A percentile compares a stretch with the other conserved stretches of the same genome.
Evolutionary conservation across 108 stramenopile genomes (phyloP).

Genomic region (Mediolabrus comicus): DNA sequence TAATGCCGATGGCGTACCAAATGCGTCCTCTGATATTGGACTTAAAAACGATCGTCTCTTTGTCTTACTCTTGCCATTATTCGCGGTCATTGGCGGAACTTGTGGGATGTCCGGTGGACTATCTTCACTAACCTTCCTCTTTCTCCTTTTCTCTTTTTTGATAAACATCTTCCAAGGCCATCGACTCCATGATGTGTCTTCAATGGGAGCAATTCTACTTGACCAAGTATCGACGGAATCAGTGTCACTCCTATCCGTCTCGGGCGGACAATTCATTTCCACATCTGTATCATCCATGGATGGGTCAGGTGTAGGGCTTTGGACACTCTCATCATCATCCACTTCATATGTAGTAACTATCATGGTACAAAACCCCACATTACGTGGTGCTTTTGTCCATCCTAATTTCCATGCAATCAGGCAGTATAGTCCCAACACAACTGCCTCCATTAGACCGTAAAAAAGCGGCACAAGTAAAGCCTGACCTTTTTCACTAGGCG

Average conservation of each 20-base stretch:
- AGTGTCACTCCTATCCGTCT: not conserved
- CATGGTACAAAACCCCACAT: constrained; percentile 62
- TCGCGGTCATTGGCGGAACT: constrained; percentile 5
- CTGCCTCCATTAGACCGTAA: constrained; percentile 69
- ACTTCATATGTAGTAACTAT: constrained; percentile 68
- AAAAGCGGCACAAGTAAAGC: constrained; percentile 84
- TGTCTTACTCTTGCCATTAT: not conserved
- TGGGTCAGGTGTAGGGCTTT: not conserved
- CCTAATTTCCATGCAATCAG: constrained; percentile 72
- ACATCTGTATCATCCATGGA: constrained; percentile 1
- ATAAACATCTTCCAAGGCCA: not conserved
- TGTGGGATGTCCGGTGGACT: constrained; percentile 3
- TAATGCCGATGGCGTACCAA: constrained; percentile 7
- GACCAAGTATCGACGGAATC: not conserved
- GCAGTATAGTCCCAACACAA: constrained; percentile 71
- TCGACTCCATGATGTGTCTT: not conserved
- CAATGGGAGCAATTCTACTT: not conserved
- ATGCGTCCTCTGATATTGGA: constrained; percentile 26
- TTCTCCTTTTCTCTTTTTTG: not conserved
- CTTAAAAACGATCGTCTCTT: not conserved
- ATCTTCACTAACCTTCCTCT: not conserved
- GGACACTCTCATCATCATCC: constrained; percentile 14
- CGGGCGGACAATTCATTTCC: not conserved
- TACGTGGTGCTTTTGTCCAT: constrained; percentile 78
- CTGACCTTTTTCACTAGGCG: constrained; percentile 50